Base-by-base conservation (phyloP, 2,329 filamentous ascomycete species). In the Leptographium radiaticola region DNA sequence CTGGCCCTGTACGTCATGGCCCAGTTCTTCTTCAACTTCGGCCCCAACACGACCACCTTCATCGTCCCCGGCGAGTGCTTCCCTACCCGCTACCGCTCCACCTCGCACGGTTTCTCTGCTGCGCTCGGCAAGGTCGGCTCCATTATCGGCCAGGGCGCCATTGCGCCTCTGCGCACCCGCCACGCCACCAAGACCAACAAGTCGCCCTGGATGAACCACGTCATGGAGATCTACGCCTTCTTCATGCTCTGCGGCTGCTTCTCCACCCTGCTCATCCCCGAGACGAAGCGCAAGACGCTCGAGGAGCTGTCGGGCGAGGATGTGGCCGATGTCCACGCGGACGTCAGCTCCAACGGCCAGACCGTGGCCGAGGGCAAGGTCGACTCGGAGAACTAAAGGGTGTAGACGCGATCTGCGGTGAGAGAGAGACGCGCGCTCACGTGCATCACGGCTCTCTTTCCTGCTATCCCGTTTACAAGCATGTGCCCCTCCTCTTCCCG, bases 161-260 rank as follows among this genome's bases (percentile, higher is more conserved):
- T 81, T 59, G 73, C 76, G 2, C 75, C 72, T 13, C 72, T 81
- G 16, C 70, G 75, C 49, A 74, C 71, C 12, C 64, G 64, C 15
- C 71, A 71, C n/a, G 72, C 69, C 16, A 69, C 70, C 38, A 54
- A 59, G 9, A 59, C 52, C 2, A 69, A 71, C 57, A 59, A 65
- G 16, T 62, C 60, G 52, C 85, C 84, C 2, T 89, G 85, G 86
- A 76, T 89, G 67, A 75, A 88, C 69, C 85, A 89, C 66, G 84
- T 89, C 43, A 79, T 89, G 63, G 73, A 87, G 73, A 88, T 89
- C 61, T 78, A 76, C 63, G 83, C 84, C 7, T 73, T 87, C 33
- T 89, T 90, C 74, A 89, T 89, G 86, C 74, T 89, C 38, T 71
- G 80, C 55, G 86, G 86, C 54, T 72, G 79, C 68, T 75, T 84